phyloP scores from a whole-genome alignment of 495 filamentous ascomycete genomes.

The Aspergillus kassunensis region DNA sequence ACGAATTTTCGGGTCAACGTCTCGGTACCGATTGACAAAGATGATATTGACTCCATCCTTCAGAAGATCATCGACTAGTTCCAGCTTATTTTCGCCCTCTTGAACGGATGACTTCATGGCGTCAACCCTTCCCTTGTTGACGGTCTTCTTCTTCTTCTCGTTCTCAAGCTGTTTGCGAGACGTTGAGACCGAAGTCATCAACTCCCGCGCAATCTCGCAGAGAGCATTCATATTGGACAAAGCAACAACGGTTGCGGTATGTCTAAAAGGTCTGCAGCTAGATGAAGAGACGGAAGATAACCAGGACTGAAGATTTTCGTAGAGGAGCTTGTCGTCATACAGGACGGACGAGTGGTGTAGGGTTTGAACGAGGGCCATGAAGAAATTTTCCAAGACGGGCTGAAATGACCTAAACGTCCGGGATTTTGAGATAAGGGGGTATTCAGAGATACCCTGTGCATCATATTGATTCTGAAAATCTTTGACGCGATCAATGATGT shows the following conservation, averaged over 20 bases:
- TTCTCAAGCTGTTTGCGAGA: constrained; percentile 75
- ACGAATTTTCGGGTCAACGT: constrained; percentile 83
- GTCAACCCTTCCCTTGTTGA: constrained; percentile 69
- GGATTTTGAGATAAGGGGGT: constrained; percentile 82
- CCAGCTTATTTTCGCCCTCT: constrained; percentile 59
- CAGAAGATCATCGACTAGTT: constrained; percentile 61
- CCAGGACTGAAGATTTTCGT: constrained; percentile 86
- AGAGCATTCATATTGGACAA: constrained; percentile 70
- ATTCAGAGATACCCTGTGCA: constrained; percentile 76
- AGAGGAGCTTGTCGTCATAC: constrained; percentile 66
- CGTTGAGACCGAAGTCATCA: constrained; percentile 66
- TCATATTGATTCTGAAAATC: constrained; percentile 82
- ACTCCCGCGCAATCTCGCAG: constrained; percentile 56
- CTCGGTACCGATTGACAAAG: constrained; percentile 92
- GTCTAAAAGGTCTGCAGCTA: constrained; percentile 78
- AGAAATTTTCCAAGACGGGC: constrained; percentile 70
- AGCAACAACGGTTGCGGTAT: constrained; percentile 81
- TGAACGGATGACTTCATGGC: constrained; percentile 64
- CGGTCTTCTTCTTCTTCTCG: constrained; percentile 70
- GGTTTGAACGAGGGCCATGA: constrained; percentile 65
- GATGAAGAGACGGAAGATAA: constrained; percentile 81
- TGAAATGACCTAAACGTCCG: constrained; percentile 72
- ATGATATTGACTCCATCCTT: constrained; percentile 83
- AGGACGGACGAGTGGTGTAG: constrained; percentile 71
- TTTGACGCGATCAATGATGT: constrained; percentile 59